phyloP scores from a whole-genome alignment of 78 protist species.

The Speleostelium caveatum region DNA sequence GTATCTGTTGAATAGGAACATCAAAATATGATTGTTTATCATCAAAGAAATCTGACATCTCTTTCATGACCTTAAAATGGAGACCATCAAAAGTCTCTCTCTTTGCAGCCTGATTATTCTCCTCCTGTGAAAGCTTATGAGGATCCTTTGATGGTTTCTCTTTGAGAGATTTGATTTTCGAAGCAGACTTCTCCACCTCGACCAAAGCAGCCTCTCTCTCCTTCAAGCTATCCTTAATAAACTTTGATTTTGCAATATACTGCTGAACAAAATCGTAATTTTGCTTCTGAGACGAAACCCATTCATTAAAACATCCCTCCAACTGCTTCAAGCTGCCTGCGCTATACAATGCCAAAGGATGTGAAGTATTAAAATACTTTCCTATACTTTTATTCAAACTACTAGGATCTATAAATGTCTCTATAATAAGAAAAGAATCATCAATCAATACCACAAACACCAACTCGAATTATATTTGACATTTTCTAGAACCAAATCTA shows the following conservation, averaged over 20 bases:
- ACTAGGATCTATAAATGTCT: constrained; percentile 63
- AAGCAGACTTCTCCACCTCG: constrained; percentile 44
- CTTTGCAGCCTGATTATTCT: constrained; percentile 28
- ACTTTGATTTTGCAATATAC: constrained; percentile 22
- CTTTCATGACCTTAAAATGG: constrained; percentile 25
- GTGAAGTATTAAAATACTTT: constrained; percentile 22
- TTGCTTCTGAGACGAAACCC: constrained; percentile 38
- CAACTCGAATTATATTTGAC: background rate
- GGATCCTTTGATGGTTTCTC: constrained; percentile 66
- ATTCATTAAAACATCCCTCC: constrained; percentile 31
- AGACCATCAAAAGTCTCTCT: constrained; percentile 12
- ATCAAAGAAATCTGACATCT: constrained; percentile 48
- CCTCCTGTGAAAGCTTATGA: constrained; percentile 28
- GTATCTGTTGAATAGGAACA: constrained; percentile 44
- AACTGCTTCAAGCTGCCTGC: constrained; percentile 15
- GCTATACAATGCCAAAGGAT: constrained; percentile 22
- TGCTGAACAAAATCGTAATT: constrained; percentile 63
- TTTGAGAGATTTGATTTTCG: constrained; percentile 34
- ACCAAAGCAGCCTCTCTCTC: constrained; percentile 20
- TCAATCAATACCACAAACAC: background rate
- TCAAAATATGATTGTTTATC: constrained; percentile 46
- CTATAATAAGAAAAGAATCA: background rate
- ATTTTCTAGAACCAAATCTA: background rate
- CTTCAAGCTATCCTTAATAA: constrained; percentile 17
- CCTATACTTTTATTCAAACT: constrained; percentile 46